Evolutionary conservation across 345 rosid genomes (phyloP), one percentile per base, ranked within the genome.

Genomic region (Mercurialis annua): DNA sequence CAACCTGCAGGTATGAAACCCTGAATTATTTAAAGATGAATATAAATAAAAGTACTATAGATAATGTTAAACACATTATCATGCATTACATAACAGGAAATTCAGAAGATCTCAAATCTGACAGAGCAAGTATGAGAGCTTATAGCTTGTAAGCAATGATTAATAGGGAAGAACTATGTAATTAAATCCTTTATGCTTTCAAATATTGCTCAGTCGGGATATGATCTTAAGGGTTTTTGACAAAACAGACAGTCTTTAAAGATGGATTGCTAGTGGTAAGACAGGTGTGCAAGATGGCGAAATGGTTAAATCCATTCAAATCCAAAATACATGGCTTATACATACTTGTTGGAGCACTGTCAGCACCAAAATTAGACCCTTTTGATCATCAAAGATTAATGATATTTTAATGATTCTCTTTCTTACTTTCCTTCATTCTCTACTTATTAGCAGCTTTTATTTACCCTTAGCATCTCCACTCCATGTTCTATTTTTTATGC

Each of bases 1-100:
- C 62, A 64, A 83, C 85, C 98, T 92, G 85, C 48, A 71, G 51
- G 66, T 64, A 40, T 48, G 17, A 52, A 66, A 48, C 49, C 62
- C 73, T 0, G 40, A 55, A 59, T 65, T 66, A 67, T 61, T 10
- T 52, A 42, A 26, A 29, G 40, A 46, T n/a, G n/a, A n/a, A n/a
- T 68, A 67, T 42, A 53, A n/a, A 68, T 16, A 67, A 38, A 57
- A 51, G 60, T 33, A 64, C 31, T 34, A 52, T 10, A 47, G 34
- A 27, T 42, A 42, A 55, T 55, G 49, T 10, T 24, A 78, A 27
- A 21, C 67, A 55, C 29, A n/a, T 2, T 5, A 21, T 0, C 2
- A 34, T 12, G 26, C 9, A 46, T 16, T n/a, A 21, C 15, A 26
- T 33, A n/a, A 11, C n/a, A 10, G 46, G 12, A 34, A 38, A 59